Base-by-base conservation (phyloP, 1,284 basidiomycete species). In the Leccinum fallax region DNA sequence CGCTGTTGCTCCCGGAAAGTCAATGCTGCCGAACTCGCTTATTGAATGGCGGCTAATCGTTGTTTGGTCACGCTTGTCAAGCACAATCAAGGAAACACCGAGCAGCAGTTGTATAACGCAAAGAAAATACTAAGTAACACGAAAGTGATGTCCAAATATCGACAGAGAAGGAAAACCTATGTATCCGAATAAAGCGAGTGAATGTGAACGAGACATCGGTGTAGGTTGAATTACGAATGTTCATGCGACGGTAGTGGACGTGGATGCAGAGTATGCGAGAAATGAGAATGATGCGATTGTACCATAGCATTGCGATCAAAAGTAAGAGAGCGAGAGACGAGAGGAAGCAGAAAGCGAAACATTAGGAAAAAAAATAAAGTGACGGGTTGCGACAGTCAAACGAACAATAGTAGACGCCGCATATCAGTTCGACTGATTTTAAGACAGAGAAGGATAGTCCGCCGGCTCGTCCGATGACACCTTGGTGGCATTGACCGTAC, bases 231-330 rank as follows among this genome's bases (percentile, higher is more conserved):
- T 76, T 78, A 76, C 62, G 70, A 77, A 69, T 75, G 76, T 78
- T 69, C 74, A 75, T 77, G 75, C 59, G 68, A 66, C 63, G 62
- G 55, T 75, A 74, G 62, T 68, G 65, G 66, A 62, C 32, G 63
- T 74, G 74, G 76, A 67, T 77, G 76, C 72, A 61, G 67, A 68
- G 61, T 64, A 60, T 67, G 64, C 65, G 61, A 63, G 61, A 30
- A 61, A 65, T 62, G 65, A 43, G 63, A 66, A 61, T 67, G 73
- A 77, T 77, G 75, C 66, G 65, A 67, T 62, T 69, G 61, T 77
- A 77, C 60, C 75, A 78, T 75, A 77, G 76, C 77, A 77, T 70
- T 78, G 76, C 71, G 71, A 76, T 68, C 66, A 65, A 63, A 68
- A 63, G 46, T 52, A 53, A 40, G 55, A 58, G 43, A 66, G 63